Conservation (phyloP, 441 rosid genomes). For the Melianthus villosus region DNA sequence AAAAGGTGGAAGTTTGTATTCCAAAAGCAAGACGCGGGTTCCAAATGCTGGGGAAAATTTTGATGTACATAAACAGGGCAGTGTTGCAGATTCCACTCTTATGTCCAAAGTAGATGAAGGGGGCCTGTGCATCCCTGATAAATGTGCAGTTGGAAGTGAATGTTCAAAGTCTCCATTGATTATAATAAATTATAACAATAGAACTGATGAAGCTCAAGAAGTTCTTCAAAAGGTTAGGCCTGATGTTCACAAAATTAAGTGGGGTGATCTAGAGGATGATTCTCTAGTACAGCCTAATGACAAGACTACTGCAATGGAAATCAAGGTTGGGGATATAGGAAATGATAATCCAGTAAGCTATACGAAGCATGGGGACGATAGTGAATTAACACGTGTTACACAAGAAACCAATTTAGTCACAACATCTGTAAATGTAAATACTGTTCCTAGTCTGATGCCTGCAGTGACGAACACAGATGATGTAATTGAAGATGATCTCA, state of each 20-base stretch:
- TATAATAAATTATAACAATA: constrained; percentile 12
- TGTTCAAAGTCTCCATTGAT: constrained; percentile 6
- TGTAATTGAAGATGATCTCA: constrained; percentile 11
- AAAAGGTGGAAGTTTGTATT: constrained; percentile 14
- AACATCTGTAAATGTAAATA: constrained; percentile 10
- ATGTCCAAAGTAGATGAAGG: constrained; percentile 14
- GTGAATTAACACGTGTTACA: constrained; percentile 10
- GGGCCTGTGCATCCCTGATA: constrained; percentile 8
- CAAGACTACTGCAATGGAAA: constrained; percentile 17
- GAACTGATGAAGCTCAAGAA: constrained; percentile 12
- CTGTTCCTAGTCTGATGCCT: constrained; percentile 9
- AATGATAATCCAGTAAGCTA: constrained; percentile 14
- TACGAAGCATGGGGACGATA: constrained; percentile 14
- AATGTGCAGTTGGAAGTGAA: constrained; percentile 13
- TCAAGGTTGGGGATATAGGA: constrained; percentile 20
- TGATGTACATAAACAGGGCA: constrained; percentile 6
- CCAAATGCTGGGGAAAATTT: constrained; percentile 14
- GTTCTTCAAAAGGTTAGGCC: constrained; percentile 12
- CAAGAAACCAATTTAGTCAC: constrained; percentile 12
- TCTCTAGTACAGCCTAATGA: constrained; percentile 18
- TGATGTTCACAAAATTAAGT: constrained; percentile 32
- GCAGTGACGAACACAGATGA: constrained; percentile 13
- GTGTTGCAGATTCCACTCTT: constrained; percentile 13
- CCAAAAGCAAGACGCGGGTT: constrained; percentile 17
- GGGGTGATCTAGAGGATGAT: constrained; percentile 51